Percentiles rank a stretch among this genome's conserved stretches.
phyloP scores from a whole-genome alignment of 768 basidiomycete genomes.

The Suillus sp. region DNA sequence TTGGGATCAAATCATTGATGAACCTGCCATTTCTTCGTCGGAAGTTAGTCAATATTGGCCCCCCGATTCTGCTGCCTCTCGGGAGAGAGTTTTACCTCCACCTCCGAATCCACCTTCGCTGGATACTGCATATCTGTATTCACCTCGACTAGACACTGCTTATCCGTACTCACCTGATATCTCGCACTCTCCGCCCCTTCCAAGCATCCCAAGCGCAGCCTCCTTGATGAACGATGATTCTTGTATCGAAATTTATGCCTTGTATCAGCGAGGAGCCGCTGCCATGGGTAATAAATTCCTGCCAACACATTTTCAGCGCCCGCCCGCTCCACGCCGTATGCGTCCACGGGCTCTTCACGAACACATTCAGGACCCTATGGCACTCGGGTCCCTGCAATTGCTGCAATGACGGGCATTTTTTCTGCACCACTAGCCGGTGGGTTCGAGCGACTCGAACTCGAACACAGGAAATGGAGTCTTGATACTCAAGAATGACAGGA shows the following conservation, averaged over 20 bases:
- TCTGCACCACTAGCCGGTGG: slow-evolving; percentile 87
- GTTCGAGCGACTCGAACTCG: slow-evolving; percentile 23
- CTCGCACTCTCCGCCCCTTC: not conserved
- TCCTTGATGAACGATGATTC: slow-evolving; percentile 8
- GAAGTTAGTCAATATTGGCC: slow-evolving; percentile 15
- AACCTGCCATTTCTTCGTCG: not conserved
- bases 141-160: not conserved
- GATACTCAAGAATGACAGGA: slow-evolving; percentile 12
- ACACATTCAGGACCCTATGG: not conserved
- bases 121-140: not conserved
- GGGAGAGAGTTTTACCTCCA: not conserved
- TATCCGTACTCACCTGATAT: not conserved
- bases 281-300: slow-evolving; percentile 11
- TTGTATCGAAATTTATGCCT: slow-evolving; percentile 4
- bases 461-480: slow-evolving; percentile 10
- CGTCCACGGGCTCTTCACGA: not conserved
- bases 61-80: not conserved
- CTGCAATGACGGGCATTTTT: slow-evolving; percentile 46
- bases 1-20: slow-evolving; percentile 1
- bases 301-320: slow-evolving; percentile 13
- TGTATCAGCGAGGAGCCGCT: slow-evolving; percentile 11
- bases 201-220: slow-evolving; percentile 6
- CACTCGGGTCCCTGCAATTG: not conserved
- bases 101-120: not conserved
- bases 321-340: slow-evolving; percentile 1